Base-by-base conservation (phyloP, 176 grass and related monocot species). In the Cenchrus americanus region DNA sequence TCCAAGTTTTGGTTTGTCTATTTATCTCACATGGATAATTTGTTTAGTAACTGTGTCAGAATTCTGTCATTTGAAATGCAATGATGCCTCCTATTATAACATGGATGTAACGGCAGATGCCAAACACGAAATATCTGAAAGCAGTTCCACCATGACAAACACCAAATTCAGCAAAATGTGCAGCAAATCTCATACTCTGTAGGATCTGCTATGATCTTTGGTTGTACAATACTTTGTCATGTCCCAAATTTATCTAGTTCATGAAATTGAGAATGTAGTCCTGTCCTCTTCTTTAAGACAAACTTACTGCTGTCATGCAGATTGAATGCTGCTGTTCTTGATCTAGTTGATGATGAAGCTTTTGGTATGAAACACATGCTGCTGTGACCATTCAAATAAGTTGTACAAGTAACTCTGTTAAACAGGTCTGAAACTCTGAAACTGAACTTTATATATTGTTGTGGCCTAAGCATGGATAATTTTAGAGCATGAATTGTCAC, bases 271-370 rank as follows among this genome's bases (percentile, higher is more conserved):
- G 6, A 3, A 13, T 34, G 30, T 53, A 42, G 24, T 22, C 55
- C 71, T 11, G 10, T 21, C 5, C 6, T 24, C 10, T 15, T 12
- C 54, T 22, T 85, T 70, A 76, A 73, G 41, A 65, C 55, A 73
- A 30, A 7, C 59, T 69, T 52, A 83, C 65, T 79, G 27, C 63
- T 87, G 24, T 69, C 55, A 18, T 94, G 83, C 89, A 96, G 96
- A 90, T 92, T 96, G 76, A 89, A 98, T 10, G 87, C 91, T 70
- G 96, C 93, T 83, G 96, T 98, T 72, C 96, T 98, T 83, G 89
- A 98, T 92, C 86, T 98, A 86, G 89, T 96, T 10, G 91, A 90
- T 67, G 96, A 98, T 85, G 96, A 98, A 88, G 88, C 85, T 81
- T 92, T 89, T 83, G 91, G 93, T 71, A 82, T 98, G 79, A n/a